phyloP scores from a whole-genome alignment of 257 asterid species.

The Nicotiana tabacum region DNA sequence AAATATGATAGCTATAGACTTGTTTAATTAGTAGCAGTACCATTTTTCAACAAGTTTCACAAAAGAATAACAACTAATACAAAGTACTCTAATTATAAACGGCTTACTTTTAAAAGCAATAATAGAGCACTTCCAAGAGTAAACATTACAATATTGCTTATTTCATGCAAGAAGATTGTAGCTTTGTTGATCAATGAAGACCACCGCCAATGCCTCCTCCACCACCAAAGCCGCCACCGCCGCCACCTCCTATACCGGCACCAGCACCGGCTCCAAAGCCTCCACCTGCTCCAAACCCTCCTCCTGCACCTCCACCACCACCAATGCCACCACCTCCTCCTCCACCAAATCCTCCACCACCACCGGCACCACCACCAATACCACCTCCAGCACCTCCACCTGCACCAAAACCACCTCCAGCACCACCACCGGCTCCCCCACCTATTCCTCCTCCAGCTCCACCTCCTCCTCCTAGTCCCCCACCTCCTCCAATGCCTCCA shows the following conservation, averaged over 20 bases:
- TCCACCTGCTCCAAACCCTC: neutral
- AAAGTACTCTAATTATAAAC: neutral
- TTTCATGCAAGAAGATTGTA: neutral
- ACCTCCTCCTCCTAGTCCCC: conserved; percentile 11
- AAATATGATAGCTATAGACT: neutral
- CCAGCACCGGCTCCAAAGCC: conserved; percentile 7
- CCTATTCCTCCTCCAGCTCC: conserved; percentile 13
- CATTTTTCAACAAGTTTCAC: neutral
- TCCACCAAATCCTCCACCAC: conserved; percentile 9
- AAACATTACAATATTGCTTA: neutral
- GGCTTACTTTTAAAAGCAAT: neutral
- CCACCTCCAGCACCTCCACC: conserved; percentile 8
- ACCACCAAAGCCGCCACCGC: neutral
- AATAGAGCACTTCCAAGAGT: neutral
- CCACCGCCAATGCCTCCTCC: conserved; percentile 17
- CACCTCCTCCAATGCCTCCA: conserved; percentile 15
- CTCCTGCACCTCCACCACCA: neutral
- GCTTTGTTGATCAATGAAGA: neutral
- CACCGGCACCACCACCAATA: conserved; percentile 9
- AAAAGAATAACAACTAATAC: neutral
- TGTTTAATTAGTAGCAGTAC: neutral
- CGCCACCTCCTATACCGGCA: neutral
- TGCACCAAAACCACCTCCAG: conserved; percentile 12
- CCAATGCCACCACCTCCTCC: conserved; percentile 8
- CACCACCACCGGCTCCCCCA: conserved; percentile 8